These are phyloP conservation scores for Diospyros kaki DNA, from an alignment of 148 eudicot genomes.

Conservation along the genomic window DNA sequence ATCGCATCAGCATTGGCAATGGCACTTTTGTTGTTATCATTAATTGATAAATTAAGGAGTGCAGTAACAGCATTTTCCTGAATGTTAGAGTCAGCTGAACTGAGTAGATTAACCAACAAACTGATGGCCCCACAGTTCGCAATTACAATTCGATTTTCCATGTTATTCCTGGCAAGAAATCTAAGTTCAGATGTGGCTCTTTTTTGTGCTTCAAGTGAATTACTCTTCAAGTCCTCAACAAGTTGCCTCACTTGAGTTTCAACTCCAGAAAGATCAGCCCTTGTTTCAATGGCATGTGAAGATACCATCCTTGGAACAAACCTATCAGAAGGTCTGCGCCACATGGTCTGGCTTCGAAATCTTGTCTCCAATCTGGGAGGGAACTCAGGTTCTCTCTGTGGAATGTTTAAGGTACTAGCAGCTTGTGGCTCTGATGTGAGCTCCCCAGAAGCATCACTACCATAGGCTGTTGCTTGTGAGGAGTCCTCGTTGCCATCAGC, in stretches of 20 bases:
- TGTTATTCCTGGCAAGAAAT: constrained; percentile 67
- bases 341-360: constrained; percentile 40
- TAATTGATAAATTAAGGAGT: constrained; percentile 78
- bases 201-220: constrained; percentile 51
- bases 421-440: constrained; percentile 36
- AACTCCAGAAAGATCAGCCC: constrained; percentile 40
- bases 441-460: constrained; percentile 57
- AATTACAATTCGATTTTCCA: constrained; percentile 68
- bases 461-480: constrained; percentile 35
- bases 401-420: constrained; percentile 25
- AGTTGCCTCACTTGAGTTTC: constrained; percentile 48
- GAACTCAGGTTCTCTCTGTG: constrained; percentile 34
- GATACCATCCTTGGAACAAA: constrained; percentile 46
- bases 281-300: constrained; percentile 34
- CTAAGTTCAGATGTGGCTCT: constrained; percentile 60
- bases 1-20: constrained; percentile 73
- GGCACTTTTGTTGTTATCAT: constrained; percentile 66
- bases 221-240: constrained; percentile 53
- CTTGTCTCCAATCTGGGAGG: constrained; percentile 39
- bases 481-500: constrained; percentile 32
- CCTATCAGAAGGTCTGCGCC: constrained; percentile 50
- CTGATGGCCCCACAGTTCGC: constrained; percentile 60
- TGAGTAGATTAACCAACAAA: constrained; percentile 58
- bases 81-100: constrained; percentile 42
- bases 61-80: constrained; percentile 89